Base-by-base conservation (phyloP, 1,139 yeast species). In the Meyerozyma athensensis region DNA sequence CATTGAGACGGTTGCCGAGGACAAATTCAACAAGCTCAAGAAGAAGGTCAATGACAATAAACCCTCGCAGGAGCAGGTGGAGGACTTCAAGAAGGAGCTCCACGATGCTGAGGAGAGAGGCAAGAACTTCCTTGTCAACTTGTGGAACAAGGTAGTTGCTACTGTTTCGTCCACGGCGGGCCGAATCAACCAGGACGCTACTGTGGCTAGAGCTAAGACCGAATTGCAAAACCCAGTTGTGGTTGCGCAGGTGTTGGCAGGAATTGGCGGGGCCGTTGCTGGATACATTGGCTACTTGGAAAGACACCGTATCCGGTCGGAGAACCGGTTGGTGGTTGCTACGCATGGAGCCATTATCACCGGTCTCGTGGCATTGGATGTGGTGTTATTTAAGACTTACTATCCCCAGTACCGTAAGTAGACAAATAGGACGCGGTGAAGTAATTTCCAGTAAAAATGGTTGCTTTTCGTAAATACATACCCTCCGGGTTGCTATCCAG, bases 141-240 rank as follows among this genome's bases (percentile, higher is more conserved):
- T 55, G 20, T 28, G 32, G 32, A 16, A 17, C 20, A n/a, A 14
- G 20, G 32, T 28, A 12, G 19, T 16, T 7, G 4, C 32, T 2
- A 7, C 32, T 13, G 20, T 28, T n/a, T 10, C 32, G 7, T 14
- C 20, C 7, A 28, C 32, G 8, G 19, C 32, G 8, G 32, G 18
- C 10, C 20, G 12, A 10, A 20, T 28, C 12, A 16, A 14, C 20
- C 14, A 12, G 20, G 20, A 28, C 19, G 32, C 32, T 14, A 8
- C 10, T 13, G 32, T 28, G 10, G 10, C 32, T 20, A 5, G 32
- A 9, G 32, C 32, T 13, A 28, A 28, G 19, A 17, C 9, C 12
- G 81, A 77, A 53, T 63, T 79, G 46, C 69, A 77, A 53, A 79
- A 80, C 61, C 86, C 86, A 1, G 83, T 75, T 12, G 82, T 80